phyloP scores from a whole-genome alignment of 2,329 filamentous ascomycete species.

The Colletotrichum salicis region DNA sequence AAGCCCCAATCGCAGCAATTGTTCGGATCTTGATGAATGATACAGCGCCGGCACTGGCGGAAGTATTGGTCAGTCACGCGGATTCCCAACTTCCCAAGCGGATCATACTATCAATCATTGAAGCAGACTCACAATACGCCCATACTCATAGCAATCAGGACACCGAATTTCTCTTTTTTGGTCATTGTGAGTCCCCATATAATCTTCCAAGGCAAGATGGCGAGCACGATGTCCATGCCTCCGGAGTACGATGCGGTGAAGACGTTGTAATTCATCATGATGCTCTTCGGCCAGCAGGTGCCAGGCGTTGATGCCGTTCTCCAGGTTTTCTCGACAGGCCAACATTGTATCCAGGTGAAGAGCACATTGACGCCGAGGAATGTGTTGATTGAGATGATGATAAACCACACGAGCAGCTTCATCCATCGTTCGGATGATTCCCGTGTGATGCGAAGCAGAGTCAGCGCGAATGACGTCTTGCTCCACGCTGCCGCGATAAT shows the following conservation, averaged over 20 bases:
- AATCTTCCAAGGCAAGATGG: constrained; percentile 53
- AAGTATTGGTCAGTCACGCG: neutral
- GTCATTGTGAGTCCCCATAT: constrained; percentile 53
- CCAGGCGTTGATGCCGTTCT: constrained; percentile 37
- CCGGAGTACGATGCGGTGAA: constrained; percentile 46
- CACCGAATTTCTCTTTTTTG: constrained; percentile 52
- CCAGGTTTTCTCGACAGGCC: constrained; percentile 41
- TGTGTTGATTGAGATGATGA: constrained; percentile 41
- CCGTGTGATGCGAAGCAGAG: constrained; percentile 41
- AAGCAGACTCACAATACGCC: constrained; percentile 49
- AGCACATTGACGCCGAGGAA: constrained; percentile 38
- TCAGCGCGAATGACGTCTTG: constrained; percentile 45
- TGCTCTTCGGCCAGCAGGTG: constrained; percentile 40
- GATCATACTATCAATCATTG: neutral
- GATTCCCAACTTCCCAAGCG: too few species aligned
- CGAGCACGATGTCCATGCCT: constrained; percentile 52
- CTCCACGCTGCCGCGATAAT: constrained; percentile 40
- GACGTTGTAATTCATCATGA: constrained; percentile 45
- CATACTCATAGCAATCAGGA: constrained; percentile 53
- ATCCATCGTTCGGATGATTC: constrained; percentile 38
- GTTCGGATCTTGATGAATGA: constrained; percentile 45
- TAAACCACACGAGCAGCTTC: constrained; percentile 41
- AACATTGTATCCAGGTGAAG: constrained; percentile 42
- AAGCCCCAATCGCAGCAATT: constrained; percentile 37
- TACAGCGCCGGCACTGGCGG: constrained; percentile 43